phyloP scores from a whole-genome alignment of 176 grass and related monocot species.

The Juncus effusus region DNA sequence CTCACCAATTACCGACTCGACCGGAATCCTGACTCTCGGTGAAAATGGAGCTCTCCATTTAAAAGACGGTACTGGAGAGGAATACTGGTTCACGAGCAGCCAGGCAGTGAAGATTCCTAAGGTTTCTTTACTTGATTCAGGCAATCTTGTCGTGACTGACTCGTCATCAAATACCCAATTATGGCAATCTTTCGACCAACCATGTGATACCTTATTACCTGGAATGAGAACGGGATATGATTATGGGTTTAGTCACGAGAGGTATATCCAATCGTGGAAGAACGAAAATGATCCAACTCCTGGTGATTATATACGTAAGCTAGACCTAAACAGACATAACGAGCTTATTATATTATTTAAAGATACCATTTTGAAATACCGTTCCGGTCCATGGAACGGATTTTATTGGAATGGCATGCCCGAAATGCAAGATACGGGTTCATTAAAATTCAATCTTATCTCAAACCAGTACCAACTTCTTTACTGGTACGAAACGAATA shows the following conservation, averaged over 20 bases:
- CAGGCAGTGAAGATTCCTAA: background rate
- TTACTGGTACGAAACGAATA: constrained; percentile 30
- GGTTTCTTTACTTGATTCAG: constrained; percentile 40
- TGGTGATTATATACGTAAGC: constrained; percentile 8
- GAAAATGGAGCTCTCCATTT: too few species aligned
- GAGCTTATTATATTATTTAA: constrained; percentile 33
- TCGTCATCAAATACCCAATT: background rate
- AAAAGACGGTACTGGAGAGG: too few species aligned
- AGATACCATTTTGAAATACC: constrained; percentile 11
- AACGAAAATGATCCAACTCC: constrained; percentile 6
- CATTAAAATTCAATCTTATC: constrained; percentile 15
- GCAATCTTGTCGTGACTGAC: constrained; percentile 47
- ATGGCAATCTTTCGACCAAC: constrained; percentile 70
- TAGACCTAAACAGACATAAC: constrained; percentile 27
- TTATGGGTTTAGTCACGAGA: constrained; percentile 4
- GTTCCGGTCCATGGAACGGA: constrained; percentile 48
- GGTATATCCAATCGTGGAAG: constrained; percentile 24
- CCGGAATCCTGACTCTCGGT: too few species aligned
- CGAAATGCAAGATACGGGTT: constrained; percentile 3
- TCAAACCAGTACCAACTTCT: constrained; percentile 23
- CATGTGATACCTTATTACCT: constrained; percentile 47
- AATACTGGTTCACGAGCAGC: too few species aligned
- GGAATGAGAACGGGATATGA: constrained; percentile 27
- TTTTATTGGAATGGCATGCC: constrained; percentile 29
- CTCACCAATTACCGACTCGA: too few species aligned